Evolutionary conservation across 345 rosid genomes (phyloP).

Genomic region (Salix purpurea): DNA sequence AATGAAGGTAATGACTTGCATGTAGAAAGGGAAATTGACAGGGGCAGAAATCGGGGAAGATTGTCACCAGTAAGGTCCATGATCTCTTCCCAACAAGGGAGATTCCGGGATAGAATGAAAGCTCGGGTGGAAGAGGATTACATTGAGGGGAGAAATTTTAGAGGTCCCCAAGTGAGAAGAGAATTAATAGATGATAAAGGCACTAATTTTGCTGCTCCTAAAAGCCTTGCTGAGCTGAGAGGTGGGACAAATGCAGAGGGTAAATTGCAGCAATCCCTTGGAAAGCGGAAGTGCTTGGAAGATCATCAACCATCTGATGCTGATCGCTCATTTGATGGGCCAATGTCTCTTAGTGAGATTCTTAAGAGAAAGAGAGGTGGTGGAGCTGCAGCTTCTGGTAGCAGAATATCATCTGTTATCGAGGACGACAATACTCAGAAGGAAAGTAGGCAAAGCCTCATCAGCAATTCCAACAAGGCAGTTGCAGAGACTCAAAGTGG

Average conservation of each 20-base stretch:
- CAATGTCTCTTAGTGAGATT: slow-evolving; percentile 82
- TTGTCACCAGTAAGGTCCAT: slow-evolving; percentile 43
- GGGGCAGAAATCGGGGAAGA: slow-evolving; percentile 46
- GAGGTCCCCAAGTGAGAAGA: slow-evolving; percentile 41
- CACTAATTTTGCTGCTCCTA: slow-evolving; percentile 48
- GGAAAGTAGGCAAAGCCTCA: slow-evolving; percentile 13
- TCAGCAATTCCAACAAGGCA: neutral
- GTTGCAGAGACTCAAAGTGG: neutral
- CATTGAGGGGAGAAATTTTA: slow-evolving; percentile 36
- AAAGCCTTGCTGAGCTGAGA: slow-evolving; percentile 60
- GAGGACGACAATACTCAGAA: slow-evolving; percentile 16
- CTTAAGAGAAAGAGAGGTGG: slow-evolving; percentile 73
- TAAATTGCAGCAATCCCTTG: slow-evolving; percentile 34
- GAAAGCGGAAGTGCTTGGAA: slow-evolving; percentile 50
- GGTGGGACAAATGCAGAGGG: slow-evolving; percentile 30
- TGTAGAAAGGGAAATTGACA: slow-evolving; percentile 46
- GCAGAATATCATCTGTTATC: slow-evolving; percentile 14
- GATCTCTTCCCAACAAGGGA: slow-evolving; percentile 33
- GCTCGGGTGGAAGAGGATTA: slow-evolving; percentile 47
- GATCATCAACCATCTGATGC: slow-evolving; percentile 44
- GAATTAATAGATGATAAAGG: slow-evolving; percentile 43
- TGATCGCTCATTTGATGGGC: slow-evolving; percentile 64
- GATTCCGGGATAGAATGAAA: slow-evolving; percentile 61
- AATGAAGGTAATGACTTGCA: slow-evolving; percentile 32
- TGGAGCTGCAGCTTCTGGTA: slow-evolving; percentile 35